phyloP scores from a whole-genome alignment of 371 early-diverging fungal species.

The Syncephalis plumigaleata region DNA sequence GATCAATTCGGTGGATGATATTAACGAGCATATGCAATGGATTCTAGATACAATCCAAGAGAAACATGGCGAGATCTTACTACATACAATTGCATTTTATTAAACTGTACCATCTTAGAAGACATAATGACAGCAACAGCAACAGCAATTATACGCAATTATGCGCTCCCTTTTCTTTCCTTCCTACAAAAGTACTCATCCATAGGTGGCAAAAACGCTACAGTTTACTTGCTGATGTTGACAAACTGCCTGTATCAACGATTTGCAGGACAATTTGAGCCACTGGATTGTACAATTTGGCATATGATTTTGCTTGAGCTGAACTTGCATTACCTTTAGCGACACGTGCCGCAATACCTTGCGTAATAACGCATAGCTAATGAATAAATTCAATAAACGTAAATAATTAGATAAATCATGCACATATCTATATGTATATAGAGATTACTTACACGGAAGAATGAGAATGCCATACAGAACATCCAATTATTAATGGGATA shows the following conservation, averaged over 20 bases:
- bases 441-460: slow-evolving; percentile 46
- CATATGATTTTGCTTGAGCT: slow-evolving; percentile 36
- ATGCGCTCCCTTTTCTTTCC: no score
- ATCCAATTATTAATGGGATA: slow-evolving; percentile 54
- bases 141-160: no score
- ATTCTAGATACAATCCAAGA: slow-evolving; percentile 58
- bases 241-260: neutral
- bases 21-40: slow-evolving; percentile 66
- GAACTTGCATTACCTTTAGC: slow-evolving; percentile 75
- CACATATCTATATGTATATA: neutral
- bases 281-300: slow-evolving; percentile 10
- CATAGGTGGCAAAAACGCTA: no score
- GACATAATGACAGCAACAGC: no score
- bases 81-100: slow-evolving; percentile 42
- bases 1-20: slow-evolving; percentile 48
- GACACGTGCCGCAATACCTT: slow-evolving; percentile 79
- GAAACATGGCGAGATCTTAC: slow-evolving; percentile 29
- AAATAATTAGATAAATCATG: slow-evolving; percentile 1
- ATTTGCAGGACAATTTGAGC: neutral
- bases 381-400: neutral
- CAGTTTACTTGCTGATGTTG: no score
- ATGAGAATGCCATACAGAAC: slow-evolving; percentile 37
- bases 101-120: slow-evolving; percentile 10
- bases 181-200: no score
- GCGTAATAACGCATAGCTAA: slow-evolving; percentile 54